Percentiles rank a stretch among this genome's conserved stretches.
phyloP scores from a whole-genome alignment of 2,329 filamentous ascomycete species.

The Byssochlamys sp. region DNA sequence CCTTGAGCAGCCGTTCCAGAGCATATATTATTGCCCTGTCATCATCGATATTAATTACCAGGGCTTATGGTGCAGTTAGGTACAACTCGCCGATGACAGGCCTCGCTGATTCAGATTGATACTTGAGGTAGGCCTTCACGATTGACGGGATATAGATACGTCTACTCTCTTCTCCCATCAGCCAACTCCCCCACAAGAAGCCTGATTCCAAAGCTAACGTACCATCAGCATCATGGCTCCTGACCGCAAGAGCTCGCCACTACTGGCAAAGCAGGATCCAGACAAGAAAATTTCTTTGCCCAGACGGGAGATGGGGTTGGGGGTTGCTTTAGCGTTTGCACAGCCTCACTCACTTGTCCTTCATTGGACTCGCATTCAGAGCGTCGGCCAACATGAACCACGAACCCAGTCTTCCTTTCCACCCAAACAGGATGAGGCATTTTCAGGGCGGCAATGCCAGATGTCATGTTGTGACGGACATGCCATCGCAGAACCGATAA shows the following conservation, averaged over 20 bases:
- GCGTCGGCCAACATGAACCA: neutral
- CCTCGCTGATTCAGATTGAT: neutral
- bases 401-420: neutral
- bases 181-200: neutral
- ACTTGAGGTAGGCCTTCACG: neutral
- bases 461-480: neutral
- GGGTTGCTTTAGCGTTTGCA: constrained; percentile 14
- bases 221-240: neutral
- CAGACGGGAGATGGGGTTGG: neutral
- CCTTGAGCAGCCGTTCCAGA: neutral
- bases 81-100: neutral
- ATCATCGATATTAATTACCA: neutral
- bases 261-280: neutral
- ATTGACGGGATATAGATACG: neutral
- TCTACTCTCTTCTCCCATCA: neutral
- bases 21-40: neutral
- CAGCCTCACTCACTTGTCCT: constrained; percentile 18
- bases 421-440: constrained; percentile 1
- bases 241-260: neutral
- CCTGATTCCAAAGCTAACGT: neutral
- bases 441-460: neutral
- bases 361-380: neutral
- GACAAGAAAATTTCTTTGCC: neutral
- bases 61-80: neutral
- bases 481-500: neutral